Percentiles rank a stretch among this genome's conserved stretches.
phyloP scores from a whole-genome alignment of 2,329 filamentous ascomycete species.

The Fusarium tanahbumbuense region DNA sequence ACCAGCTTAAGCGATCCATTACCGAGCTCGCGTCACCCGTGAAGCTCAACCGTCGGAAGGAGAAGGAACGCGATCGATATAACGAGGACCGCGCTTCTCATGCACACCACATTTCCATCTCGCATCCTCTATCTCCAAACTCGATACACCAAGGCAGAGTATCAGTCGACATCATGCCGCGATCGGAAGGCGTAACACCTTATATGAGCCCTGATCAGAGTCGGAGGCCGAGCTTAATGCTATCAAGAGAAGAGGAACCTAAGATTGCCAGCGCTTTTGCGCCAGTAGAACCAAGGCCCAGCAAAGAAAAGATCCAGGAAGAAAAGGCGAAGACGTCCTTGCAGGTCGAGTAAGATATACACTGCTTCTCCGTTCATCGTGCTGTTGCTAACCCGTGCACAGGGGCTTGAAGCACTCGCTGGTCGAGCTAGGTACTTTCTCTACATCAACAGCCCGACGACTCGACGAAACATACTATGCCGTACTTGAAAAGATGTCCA shows the following conservation, averaged over 20 bases:
- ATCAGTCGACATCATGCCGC: slow-evolving; percentile 60
- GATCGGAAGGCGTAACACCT: slow-evolving; percentile 59
- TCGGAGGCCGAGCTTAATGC: slow-evolving; percentile 56
- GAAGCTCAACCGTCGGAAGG: slow-evolving; percentile 53
- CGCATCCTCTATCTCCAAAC: slow-evolving; percentile 42
- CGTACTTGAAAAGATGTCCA: slow-evolving; percentile 74
- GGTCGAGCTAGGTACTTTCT: slow-evolving; percentile 67
- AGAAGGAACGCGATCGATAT: slow-evolving; percentile 45
- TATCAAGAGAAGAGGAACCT: slow-evolving; percentile 47
- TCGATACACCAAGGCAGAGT: slow-evolving; percentile 49
- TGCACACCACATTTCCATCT: slow-evolving; percentile 30
- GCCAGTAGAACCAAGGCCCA: slow-evolving; percentile 40
- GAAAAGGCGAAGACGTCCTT: slow-evolving; percentile 52
- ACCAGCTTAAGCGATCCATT: slow-evolving; percentile 67
- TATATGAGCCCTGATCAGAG: slow-evolving; percentile 58
- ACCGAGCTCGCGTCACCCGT: slow-evolving; percentile 64
- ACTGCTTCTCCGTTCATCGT: neutral
- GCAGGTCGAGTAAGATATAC: slow-evolving; percentile 49
- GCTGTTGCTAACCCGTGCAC: slow-evolving; percentile 37
- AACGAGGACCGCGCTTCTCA: slow-evolving; percentile 47
- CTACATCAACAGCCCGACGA: slow-evolving; percentile 70
- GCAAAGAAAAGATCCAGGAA: slow-evolving; percentile 53
- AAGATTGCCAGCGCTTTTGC: slow-evolving; percentile 20
- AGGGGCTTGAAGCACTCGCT: slow-evolving; percentile 65
- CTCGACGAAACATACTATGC: slow-evolving; percentile 81